phyloP scores from a whole-genome alignment of 306 rosid species.

The Hippophae gyantsensis region DNA sequence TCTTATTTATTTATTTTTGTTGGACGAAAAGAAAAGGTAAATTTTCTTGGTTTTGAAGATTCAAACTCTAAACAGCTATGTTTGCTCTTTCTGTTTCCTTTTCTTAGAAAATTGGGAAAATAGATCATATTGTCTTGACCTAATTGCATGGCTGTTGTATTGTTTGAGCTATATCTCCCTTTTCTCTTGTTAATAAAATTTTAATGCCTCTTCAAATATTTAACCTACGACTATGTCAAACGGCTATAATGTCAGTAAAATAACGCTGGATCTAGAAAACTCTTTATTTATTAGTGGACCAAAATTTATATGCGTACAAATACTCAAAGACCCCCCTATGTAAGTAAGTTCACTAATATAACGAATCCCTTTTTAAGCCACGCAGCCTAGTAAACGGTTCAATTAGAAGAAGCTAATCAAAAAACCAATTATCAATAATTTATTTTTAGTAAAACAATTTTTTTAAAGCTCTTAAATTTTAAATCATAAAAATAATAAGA shows the following conservation, averaged over 20 bases:
- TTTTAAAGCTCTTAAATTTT: no score
- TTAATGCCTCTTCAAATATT: conserved; percentile 7
- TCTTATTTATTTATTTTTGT: conserved; percentile 1
- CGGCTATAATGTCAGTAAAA: conserved; percentile 11
- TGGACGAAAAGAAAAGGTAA: background rate
- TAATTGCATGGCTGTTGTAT: conserved; percentile 27
- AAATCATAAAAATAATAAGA: no score
- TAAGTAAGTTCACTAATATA: no score
- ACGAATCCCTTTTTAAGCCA: no score
- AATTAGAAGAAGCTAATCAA: no score
- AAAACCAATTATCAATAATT: no score
- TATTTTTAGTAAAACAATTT: no score
- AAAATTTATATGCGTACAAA: background rate
- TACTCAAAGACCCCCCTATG: background rate
- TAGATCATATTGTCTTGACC: conserved; percentile 21
- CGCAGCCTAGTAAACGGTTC: no score
- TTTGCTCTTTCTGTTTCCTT: conserved; percentile 14
- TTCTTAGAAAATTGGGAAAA: conserved; percentile 26
- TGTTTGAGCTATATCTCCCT: conserved; percentile 26
- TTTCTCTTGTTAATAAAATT: conserved; percentile 5
- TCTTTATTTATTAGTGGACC: conserved; percentile 1
- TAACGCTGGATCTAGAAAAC: conserved; percentile 1
- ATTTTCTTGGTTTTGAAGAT: conserved; percentile 23
- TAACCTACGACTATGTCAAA: conserved; percentile 33
- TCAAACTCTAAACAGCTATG: conserved; percentile 24